Evolutionary conservation across 2,329 filamentous ascomycete genomes (phyloP).

Genomic region (Colletotrichum ledebouriae): DNA sequence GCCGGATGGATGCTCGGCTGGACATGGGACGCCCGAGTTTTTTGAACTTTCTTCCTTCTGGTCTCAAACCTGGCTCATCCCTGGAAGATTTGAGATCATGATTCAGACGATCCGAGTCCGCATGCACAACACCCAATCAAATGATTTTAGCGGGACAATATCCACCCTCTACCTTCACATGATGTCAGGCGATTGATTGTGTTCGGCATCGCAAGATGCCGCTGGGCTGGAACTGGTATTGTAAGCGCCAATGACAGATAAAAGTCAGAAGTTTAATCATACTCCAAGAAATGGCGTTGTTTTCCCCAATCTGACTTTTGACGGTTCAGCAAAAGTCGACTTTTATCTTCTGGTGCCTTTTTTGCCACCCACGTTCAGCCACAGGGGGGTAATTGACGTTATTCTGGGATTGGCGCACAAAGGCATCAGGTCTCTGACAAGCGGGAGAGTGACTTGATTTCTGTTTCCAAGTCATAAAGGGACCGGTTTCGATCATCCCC

Average conservation of each 20-base stretch:
- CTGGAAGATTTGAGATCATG: not conserved
- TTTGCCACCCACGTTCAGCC: too few species aligned
- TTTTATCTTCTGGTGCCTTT: too few species aligned
- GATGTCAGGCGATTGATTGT: too few species aligned
- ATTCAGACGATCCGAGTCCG: not conserved
- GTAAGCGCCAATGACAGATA: not conserved
- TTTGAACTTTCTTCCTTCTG: not conserved
- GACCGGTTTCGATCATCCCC: too few species aligned
- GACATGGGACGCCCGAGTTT: too few species aligned
- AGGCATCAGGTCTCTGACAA: not conserved
- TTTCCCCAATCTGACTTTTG: not conserved
- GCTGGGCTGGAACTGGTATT: not conserved
- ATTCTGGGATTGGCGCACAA: not conserved
- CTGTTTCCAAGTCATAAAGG: too few species aligned
- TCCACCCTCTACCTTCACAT: too few species aligned
- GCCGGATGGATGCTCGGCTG: too few species aligned
- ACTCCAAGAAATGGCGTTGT: not conserved
- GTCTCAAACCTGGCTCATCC: slow-evolving; percentile 5
- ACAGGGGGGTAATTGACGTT: not conserved
- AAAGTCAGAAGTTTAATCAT: not conserved
- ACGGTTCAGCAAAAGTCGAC: not conserved
- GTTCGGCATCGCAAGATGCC: too few species aligned
- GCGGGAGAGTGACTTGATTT: not conserved
- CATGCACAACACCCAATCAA: not conserved
- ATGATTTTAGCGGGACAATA: not conserved